Base-by-base conservation (phyloP, 495 filamentous ascomycete genomes). In the Polyplosphaeria fusca region DNA sequence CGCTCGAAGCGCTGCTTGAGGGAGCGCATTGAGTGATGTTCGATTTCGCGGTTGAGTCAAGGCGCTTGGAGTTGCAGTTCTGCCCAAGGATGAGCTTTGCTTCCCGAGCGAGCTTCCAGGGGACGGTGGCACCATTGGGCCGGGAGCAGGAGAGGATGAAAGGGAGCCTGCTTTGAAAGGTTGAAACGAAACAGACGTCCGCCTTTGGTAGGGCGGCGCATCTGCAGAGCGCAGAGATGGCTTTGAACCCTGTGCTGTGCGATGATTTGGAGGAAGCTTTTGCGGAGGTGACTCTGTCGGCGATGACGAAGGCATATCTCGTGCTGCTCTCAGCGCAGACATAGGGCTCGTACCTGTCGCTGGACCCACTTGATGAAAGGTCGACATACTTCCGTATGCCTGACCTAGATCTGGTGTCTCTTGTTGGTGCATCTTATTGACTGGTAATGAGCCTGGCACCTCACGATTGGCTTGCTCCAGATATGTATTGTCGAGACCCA, bases 101-200 rank as follows among this genome's bases (percentile, higher is more conserved):
- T 79, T 73, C 18, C 74, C 69, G 19, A 83, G 66, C 1, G 80
- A 84, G 23, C 80, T 77, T 39, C 81, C 81, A 25, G 88, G 88
- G 4, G 86, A 92, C 14, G 73, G 71, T 7, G 75, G 74, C 1
- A 79, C 68, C 13, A 74, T 71, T 38, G 73, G 73, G 39, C 83
- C 82, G 16, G 81, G 71, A 5, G 82, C 81, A 5, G 93, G 93
- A 9, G 92, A 97, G n/a, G 87, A 87, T 14, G 91, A 94, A 16
- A 98, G 78, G 18, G 92, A 91, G 7, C 91, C 89, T 5, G 91
- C 89, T 73, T 97, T 98, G 73, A 98, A 98, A 1, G 92, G 86
- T 66, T 91, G 87, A 67, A 96, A 95, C 1, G 91, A 95, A 14
- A 95, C 80, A 0, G 91, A 97, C 9, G 88, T 82, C n/a, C 91